Evolutionary conservation across 306 rosid genomes (phyloP).

Genomic region (Mimosa bimucronata): DNA sequence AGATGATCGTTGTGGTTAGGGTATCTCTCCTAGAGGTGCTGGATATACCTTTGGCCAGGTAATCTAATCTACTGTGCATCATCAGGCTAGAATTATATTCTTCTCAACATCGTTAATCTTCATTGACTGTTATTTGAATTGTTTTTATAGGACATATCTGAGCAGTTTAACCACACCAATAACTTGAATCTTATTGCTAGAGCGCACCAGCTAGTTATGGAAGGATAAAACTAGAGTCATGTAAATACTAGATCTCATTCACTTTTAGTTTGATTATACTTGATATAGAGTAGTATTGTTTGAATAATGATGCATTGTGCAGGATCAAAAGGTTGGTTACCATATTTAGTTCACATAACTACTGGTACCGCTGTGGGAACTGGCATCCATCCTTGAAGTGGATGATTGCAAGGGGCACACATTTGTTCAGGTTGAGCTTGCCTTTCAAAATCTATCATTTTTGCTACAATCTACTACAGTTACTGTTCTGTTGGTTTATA

Average conservation of each 20-base stretch:
- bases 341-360: slow-evolving; percentile 74
- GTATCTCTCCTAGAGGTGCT: slow-evolving; percentile 78
- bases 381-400: slow-evolving; percentile 78
- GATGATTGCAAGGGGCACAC: slow-evolving; percentile 80
- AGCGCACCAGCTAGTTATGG: slow-evolving; percentile 87
- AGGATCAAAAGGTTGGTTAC: slow-evolving; percentile 83
- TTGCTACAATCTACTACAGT: background rate
- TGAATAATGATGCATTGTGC: slow-evolving; percentile 16
- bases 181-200: slow-evolving; percentile 71
- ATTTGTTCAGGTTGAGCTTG: slow-evolving; percentile 62
- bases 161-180: slow-evolving; percentile 76
- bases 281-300: background rate
- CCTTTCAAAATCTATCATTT: too few relatives aligned
- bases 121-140: background rate
- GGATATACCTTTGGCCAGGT: slow-evolving; percentile 85
- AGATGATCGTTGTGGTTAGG: slow-evolving; percentile 84
- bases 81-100: background rate
- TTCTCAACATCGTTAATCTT: background rate
- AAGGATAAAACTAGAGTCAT: slow-evolving; percentile 78
- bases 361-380: slow-evolving; percentile 76
- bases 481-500: background rate
- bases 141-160: slow-evolving; percentile 65
- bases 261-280: background rate
- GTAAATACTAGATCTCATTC: slow-evolving; percentile 36
- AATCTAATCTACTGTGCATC: slow-evolving; percentile 17